phyloP scores from a whole-genome alignment of 257 asterid species.

The Nicotiana sylvestris region DNA sequence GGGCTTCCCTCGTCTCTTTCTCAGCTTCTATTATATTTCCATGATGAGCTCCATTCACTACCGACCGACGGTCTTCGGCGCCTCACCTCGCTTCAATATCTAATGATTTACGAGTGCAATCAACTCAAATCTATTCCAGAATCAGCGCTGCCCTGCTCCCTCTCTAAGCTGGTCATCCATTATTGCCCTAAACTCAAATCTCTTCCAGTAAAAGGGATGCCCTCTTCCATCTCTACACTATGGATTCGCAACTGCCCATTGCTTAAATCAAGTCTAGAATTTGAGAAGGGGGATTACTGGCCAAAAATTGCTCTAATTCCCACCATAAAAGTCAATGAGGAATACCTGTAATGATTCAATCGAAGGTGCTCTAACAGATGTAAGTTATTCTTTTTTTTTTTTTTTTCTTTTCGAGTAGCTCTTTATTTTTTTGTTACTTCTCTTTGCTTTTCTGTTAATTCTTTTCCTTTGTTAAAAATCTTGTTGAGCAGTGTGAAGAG shows the following conservation, averaged over 20 bases:
- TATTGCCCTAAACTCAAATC: background rate
- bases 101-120: fast-evolving
- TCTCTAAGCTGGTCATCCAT: background rate
- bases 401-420: no score
- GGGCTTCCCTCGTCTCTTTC: background rate
- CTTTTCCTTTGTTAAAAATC: no score
- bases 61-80: background rate
- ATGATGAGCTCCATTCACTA: background rate
- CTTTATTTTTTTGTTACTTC: no score
- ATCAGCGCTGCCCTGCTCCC: background rate
- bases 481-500: no score
- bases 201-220: background rate
- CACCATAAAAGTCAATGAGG: no score
- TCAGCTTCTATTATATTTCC: fast-evolving
- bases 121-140: background rate
- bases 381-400: no score
- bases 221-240: background rate
- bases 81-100: background rate
- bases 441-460: no score
- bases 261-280: background rate
- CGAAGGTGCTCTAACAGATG: no score
- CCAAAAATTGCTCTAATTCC: no score
- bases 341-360: no score
- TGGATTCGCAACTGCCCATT: background rate
- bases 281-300: background rate